These are phyloP conservation scores for Pyrrhoderma noxium DNA, from an alignment of 1,284 basidiomycete genomes.

Conservation along the genomic window DNA sequence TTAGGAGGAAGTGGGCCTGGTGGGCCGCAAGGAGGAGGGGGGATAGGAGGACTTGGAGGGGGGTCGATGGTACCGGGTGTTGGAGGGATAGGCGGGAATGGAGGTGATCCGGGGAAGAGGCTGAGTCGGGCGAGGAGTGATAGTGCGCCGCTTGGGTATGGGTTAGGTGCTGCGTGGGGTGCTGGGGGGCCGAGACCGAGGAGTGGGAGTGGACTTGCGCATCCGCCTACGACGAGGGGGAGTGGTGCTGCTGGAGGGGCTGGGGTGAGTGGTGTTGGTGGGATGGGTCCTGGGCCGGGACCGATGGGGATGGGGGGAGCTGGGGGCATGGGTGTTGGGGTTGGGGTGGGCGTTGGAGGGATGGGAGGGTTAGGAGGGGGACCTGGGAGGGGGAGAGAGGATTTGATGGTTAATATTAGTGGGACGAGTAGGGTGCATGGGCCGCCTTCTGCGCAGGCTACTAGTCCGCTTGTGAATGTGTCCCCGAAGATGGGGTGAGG, in stretches of 20 bases:
- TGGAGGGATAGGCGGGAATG: slow-evolving; percentile 21
- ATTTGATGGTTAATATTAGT: slow-evolving; percentile 17
- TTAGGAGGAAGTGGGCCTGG: too few relatives aligned
- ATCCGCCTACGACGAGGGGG: slow-evolving; percentile 1
- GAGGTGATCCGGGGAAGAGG: slow-evolving; percentile 24
- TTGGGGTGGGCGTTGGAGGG: background rate
- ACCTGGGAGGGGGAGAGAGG: slow-evolving; percentile 8
- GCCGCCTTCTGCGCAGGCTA: background rate
- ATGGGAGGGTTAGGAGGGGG: too few relatives aligned
- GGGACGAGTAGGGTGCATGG: slow-evolving; percentile 1
- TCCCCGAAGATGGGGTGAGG: slow-evolving; percentile 3
- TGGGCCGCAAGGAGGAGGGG: too few relatives aligned
- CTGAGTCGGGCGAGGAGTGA: slow-evolving; percentile 41
- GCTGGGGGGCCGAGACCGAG: slow-evolving; percentile 28
- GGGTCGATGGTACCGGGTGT: too few relatives aligned
- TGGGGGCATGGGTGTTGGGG: too few relatives aligned
- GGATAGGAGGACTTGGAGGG: too few relatives aligned
- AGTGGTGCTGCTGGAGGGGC: slow-evolving; percentile 17
- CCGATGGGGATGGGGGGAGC: background rate
- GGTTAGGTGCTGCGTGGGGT: slow-evolving; percentile 28
- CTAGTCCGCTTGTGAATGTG: slow-evolving; percentile 8
- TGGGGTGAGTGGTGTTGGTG: slow-evolving; percentile 19
- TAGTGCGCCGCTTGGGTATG: slow-evolving; percentile 40
- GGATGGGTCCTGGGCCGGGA: background rate
- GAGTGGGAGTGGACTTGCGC: slow-evolving; percentile 32